Evolutionary conservation across 805 yeast species (phyloP).

Genomic region (Ascoidea tarda): DNA sequence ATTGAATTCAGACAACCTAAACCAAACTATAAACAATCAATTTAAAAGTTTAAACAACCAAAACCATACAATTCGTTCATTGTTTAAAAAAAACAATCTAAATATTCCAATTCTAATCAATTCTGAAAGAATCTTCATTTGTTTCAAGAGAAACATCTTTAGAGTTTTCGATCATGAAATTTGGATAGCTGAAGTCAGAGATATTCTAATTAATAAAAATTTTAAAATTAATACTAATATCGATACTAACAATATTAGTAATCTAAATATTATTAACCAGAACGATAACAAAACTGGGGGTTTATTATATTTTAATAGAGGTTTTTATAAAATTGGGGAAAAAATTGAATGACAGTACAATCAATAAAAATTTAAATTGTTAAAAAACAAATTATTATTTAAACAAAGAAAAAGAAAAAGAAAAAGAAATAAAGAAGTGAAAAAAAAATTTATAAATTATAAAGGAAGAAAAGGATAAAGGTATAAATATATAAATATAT

Average conservation of each 20-base stretch:
- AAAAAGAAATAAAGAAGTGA: no score
- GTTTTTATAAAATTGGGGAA: constrained; percentile 37
- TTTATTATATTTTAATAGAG: constrained; percentile 46
- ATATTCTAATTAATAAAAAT: constrained; percentile 24
- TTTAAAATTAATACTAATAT: no score
- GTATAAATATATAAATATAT: no score
- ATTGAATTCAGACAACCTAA: background rate
- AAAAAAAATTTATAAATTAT: no score
- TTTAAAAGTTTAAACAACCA: background rate
- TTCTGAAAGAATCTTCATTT: constrained; percentile 48
- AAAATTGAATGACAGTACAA: constrained; percentile 8
- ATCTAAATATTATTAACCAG: constrained; percentile 3
- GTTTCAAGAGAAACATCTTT: constrained; percentile 38
- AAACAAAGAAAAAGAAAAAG: no score
- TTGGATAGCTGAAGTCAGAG: constrained; percentile 71
- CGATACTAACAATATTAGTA: background rate
- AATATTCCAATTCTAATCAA: constrained; percentile 42
- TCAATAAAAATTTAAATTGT: no score
- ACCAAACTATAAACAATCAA: constrained; percentile 7
- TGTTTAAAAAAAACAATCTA: constrained; percentile 2
- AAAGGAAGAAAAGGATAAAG: no score
- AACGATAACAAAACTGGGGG: constrained; percentile 39
- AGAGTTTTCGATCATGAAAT: constrained; percentile 76
- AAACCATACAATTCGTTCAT: background rate
- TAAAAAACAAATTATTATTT: no score